These are phyloP conservation scores for Sporothrix pseudoabietina DNA, from an alignment of 2,329 filamentous ascomycete species.

Conservation along the genomic window DNA sequence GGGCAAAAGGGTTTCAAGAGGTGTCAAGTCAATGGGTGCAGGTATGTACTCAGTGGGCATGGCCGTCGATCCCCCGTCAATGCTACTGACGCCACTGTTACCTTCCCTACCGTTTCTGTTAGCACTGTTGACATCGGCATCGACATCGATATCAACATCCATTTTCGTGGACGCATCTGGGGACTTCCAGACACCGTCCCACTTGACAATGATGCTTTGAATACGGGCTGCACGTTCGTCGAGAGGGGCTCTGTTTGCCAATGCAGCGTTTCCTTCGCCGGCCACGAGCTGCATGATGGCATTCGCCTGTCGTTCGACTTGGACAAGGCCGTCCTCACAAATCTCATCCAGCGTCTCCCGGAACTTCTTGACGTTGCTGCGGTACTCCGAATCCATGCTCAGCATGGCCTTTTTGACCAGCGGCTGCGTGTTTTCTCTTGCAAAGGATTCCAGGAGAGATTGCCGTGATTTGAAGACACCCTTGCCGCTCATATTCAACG, in stretches of 20 bases:
- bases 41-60: conserved; percentile 24
- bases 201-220: background rate
- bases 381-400: conserved; percentile 14
- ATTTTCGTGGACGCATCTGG: conserved; percentile 8
- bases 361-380: conserved; percentile 2
- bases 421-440: background rate
- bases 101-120: too few species aligned
- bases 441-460: background rate
- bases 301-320: conserved; percentile 12
- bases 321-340: background rate
- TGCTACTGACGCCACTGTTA: background rate
- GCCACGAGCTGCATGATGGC: background rate
- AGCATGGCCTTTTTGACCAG: conserved; percentile 25
- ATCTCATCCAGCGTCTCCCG: background rate
- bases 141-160: background rate
- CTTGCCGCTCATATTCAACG: background rate
- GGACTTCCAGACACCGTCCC: conserved; percentile 25
- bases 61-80: background rate
- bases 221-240: background rate
- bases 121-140: too few species aligned
- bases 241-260: background rate
- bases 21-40: background rate
- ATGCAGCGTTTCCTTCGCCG: background rate
- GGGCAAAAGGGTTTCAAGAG: conserved; percentile 7
- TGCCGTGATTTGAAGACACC: conserved; percentile 20